A percentile compares a stretch with the other conserved stretches of the same genome.
These are phyloP conservation scores for Fusarium sp. DNA, from an alignment of 2,329 filamentous ascomycete species.

Conservation along the genomic window DNA sequence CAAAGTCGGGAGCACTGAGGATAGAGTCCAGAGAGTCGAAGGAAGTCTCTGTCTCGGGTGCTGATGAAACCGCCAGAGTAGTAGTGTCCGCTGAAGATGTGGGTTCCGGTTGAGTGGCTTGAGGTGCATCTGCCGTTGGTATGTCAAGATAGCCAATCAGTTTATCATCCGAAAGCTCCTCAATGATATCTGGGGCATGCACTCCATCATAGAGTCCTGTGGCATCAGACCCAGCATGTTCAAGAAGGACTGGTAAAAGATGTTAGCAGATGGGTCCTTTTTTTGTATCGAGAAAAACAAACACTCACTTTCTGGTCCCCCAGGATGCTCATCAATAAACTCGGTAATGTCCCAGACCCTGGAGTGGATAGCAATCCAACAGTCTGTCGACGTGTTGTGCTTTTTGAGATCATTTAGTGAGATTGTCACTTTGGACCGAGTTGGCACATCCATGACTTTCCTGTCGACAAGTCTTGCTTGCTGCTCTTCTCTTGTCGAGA, in stretches of 20 bases:
- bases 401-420: slow-evolving; percentile 53
- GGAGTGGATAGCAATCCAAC: slow-evolving; percentile 76
- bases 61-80: background rate
- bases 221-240: slow-evolving; percentile 64
- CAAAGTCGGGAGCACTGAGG: slow-evolving; percentile 62
- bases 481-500: too few relatives aligned
- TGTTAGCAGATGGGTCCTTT: background rate
- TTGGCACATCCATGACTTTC: slow-evolving; percentile 18
- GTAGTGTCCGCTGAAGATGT: background rate
- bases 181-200: slow-evolving; percentile 57
- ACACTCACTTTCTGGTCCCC: slow-evolving; percentile 48
- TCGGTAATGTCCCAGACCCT: slow-evolving; percentile 77
- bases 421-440: slow-evolving; percentile 16
- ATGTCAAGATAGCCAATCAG: slow-evolving; percentile 60
- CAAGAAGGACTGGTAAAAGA: slow-evolving; percentile 54
- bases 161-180: slow-evolving; percentile 56
- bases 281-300: background rate
- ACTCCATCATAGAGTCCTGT: slow-evolving; percentile 62
- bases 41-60: background rate
- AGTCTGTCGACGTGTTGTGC: slow-evolving; percentile 60
- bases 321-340: slow-evolving; percentile 62
- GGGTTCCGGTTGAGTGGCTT: background rate
- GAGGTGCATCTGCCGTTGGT: background rate
- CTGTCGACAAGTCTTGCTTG: background rate
- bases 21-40: slow-evolving; percentile 56